Evolutionary conservation across 1,284 basidiomycete species (phyloP).

Genomic region (Austroboletus niveus): DNA sequence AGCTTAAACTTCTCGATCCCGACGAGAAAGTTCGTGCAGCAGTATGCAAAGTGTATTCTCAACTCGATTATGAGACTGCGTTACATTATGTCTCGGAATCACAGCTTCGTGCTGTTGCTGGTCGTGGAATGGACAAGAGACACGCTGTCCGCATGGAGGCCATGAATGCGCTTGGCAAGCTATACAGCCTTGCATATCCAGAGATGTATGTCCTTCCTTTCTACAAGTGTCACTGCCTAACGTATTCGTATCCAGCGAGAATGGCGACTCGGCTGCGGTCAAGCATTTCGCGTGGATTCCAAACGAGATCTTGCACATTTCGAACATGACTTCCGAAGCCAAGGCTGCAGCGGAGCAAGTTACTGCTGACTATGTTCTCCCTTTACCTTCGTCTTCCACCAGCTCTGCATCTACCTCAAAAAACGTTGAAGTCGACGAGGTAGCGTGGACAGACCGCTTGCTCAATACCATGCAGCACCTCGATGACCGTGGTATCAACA

Average conservation of each 20-base stretch:
- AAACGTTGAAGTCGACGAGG: constrained; percentile 67
- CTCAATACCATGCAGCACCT: constrained; percentile 73
- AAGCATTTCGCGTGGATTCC: constrained; percentile 96
- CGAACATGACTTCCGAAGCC: constrained; percentile 51
- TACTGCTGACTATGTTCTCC: constrained; percentile 76
- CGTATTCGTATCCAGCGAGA: constrained; percentile 61
- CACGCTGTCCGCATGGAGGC: constrained; percentile 81
- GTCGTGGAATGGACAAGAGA: constrained; percentile 85
- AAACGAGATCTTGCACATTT: constrained; percentile 61
- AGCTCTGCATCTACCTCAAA: constrained; percentile 45
- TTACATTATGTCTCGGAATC: constrained; percentile 75
- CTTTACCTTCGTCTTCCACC: constrained; percentile 57
- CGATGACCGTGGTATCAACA: constrained; percentile 59
- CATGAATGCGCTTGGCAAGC: constrained; percentile 70
- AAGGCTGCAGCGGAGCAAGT: constrained; percentile 63
- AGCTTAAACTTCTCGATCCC: constrained; percentile 76
- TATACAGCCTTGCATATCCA: constrained; percentile 82
- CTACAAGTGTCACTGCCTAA: background rate
- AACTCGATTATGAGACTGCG: constrained; percentile 88
- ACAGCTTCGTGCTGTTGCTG: constrained; percentile 66
- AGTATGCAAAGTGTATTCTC: constrained; percentile 78
- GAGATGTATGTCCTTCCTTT: constrained; percentile 71
- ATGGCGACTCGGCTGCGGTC: constrained; percentile 70
- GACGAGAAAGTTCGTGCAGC: constrained; percentile 92
- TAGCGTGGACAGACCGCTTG: constrained; percentile 83